A percentile compares a stretch with the other conserved stretches of the same genome.
Evolutionary conservation across 2,329 filamentous ascomycete species (phyloP).

Genomic region (Tolypocladium tropicale): DNA sequence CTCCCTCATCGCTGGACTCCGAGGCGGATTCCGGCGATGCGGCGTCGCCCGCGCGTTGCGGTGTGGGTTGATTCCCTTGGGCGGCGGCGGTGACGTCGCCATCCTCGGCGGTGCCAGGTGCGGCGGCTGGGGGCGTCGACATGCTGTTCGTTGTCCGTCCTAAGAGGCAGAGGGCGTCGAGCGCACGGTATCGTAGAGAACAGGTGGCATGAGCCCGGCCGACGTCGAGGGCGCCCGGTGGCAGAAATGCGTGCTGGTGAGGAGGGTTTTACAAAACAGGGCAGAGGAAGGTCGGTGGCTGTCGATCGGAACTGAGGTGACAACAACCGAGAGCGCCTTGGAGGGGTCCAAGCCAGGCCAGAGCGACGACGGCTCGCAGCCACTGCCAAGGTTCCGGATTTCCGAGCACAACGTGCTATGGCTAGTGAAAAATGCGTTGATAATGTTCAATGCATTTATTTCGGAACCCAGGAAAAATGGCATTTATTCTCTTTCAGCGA

Average conservation of each 20-base stretch:
- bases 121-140: background rate
- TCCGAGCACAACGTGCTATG: background rate
- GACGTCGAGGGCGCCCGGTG: background rate
- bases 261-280: background rate
- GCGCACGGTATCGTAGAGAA: background rate
- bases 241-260: background rate
- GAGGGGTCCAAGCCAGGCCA: background rate
- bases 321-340: background rate
- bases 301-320: background rate
- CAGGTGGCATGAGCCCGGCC: background rate
- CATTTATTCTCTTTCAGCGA: too few species aligned
- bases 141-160: background rate
- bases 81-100: background rate
- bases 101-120: background rate
- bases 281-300: background rate
- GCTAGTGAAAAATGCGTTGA: too few species aligned
- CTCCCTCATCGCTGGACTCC: conserved; percentile 26
- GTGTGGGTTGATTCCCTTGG: background rate
- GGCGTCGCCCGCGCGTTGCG: background rate
- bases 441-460: too few species aligned
- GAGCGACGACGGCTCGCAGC: background rate
- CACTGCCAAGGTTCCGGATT: background rate
- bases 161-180: background rate
- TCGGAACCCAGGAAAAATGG: too few species aligned
- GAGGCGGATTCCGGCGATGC: conserved; percentile 12